Base-by-base conservation (phyloP, 2,329 filamentous ascomycete species). In the Parastagonospora avenae region DNA sequence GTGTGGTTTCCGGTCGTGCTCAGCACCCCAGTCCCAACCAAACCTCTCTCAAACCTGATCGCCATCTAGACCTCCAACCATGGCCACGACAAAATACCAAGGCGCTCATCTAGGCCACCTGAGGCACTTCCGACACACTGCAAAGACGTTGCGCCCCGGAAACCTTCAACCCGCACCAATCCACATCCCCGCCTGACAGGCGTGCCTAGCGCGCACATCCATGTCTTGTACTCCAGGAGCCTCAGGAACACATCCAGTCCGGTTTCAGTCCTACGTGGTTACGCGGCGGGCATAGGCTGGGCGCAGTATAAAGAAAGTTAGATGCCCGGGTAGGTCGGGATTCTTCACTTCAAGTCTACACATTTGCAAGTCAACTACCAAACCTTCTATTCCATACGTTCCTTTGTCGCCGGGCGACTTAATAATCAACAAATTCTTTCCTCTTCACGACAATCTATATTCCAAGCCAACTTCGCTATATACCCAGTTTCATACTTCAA, bases 381-480 rank as follows among this genome's bases (percentile, higher is more conserved):
- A 24, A 24, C 19, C 50, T 50, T 53, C 39, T 46, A 50, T 47
- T 30, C 53, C 55, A 54, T 52, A 61, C 66, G 50, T 58, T 71
- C 65, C 60, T 60, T 72, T 61, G 61, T 70, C 64, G 63, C 64
- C 57, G 69, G 62, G 63, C 69, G 67, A 72, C 67, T 57, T 48
- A 59, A 47, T 48, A 36, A 16, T 53, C 29, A 46, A 19, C 9
- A 24, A 27, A 1, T 28, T 10, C 15, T 32, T 40, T 15, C 4
- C 4, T 2, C 32, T 40, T 41, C 29, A 40, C 39, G 33, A 46
- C 37, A 15, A 47, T 48, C 33, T 38, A 44, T 40, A 37, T 50
- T 55, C 43, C 47, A 41, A 38, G 43, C 42, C 52, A 49, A 38
- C n/a, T 35, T 38, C 30, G 39, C 48, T 33, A 36, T 36, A 36